phyloP scores from a whole-genome alignment of 2,329 filamentous ascomycete species.

The Alternaria longipes region DNA sequence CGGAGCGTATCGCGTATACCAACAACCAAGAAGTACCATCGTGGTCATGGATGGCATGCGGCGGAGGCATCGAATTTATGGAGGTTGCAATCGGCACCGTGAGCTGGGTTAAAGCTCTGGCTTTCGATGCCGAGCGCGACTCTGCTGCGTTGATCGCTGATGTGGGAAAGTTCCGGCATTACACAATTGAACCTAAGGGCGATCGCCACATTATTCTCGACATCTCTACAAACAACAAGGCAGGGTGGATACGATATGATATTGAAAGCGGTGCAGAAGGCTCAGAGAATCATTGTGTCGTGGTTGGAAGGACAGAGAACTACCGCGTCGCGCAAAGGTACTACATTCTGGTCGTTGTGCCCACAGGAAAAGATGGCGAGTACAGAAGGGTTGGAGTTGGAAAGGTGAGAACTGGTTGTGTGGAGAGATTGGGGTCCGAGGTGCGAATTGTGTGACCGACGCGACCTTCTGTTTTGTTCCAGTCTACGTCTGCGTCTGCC shows the following conservation, averaged over 20 bases:
- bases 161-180: not conserved
- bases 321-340: not conserved
- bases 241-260: not conserved
- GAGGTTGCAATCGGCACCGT: not conserved
- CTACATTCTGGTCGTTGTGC: not conserved
- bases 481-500: too few species aligned
- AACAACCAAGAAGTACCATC: slow-evolving; percentile 18
- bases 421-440: not conserved
- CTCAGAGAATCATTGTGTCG: not conserved
- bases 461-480: not conserved
- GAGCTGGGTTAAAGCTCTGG: not conserved
- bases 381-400: not conserved
- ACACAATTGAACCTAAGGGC: not conserved
- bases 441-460: not conserved
- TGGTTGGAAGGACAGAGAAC: not conserved
- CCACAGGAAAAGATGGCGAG: not conserved
- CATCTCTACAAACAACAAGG: not conserved
- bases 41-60: slow-evolving; percentile 16
- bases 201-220: not conserved
- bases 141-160: not conserved
- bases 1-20: slow-evolving; percentile 16
- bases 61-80: not conserved
- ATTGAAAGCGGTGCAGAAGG: not conserved
- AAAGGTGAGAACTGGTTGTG: not conserved
- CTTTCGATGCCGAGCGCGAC: not conserved